These are phyloP conservation scores for Diatrype stigma DNA, from an alignment of 2,329 filamentous ascomycete genomes.

Conservation along the genomic window DNA sequence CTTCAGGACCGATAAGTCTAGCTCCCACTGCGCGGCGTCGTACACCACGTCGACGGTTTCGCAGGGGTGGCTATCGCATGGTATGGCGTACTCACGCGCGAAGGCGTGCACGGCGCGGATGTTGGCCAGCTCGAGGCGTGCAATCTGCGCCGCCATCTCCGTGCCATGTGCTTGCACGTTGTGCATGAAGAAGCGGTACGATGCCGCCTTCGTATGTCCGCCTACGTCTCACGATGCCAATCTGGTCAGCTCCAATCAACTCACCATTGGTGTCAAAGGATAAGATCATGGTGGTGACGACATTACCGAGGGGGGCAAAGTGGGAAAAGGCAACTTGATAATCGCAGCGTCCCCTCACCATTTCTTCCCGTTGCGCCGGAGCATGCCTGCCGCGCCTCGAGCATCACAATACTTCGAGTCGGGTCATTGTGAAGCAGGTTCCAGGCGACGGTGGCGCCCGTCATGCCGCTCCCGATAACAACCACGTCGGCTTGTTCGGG, in stretches of 20 bases:
- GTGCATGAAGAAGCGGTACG: constrained; percentile 45
- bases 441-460: constrained; percentile 56
- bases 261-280: too few relatives aligned
- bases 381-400: constrained; percentile 62
- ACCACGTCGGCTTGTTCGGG: constrained; percentile 54
- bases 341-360: constrained; percentile 25
- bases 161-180: constrained; percentile 42
- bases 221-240: constrained; percentile 17
- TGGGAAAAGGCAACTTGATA: neutral
- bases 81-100: constrained; percentile 41
- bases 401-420: constrained; percentile 47
- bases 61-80: constrained; percentile 46
- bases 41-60: constrained; percentile 57
- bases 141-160: constrained; percentile 46
- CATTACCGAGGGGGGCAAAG: too few relatives aligned
- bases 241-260: too few relatives aligned
- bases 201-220: constrained; percentile 40
- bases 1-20: constrained; percentile 34
- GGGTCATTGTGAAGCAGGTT: constrained; percentile 38
- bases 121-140: constrained; percentile 47
- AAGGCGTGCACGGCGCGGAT: constrained; percentile 54
- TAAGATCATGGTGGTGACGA: too few relatives aligned
- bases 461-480: constrained; percentile 62
- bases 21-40: constrained; percentile 38
- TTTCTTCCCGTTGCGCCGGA: constrained; percentile 63